Conservation (phyloP, 73 alveolate genomes). For the Blepharisma stoltei region DNA sequence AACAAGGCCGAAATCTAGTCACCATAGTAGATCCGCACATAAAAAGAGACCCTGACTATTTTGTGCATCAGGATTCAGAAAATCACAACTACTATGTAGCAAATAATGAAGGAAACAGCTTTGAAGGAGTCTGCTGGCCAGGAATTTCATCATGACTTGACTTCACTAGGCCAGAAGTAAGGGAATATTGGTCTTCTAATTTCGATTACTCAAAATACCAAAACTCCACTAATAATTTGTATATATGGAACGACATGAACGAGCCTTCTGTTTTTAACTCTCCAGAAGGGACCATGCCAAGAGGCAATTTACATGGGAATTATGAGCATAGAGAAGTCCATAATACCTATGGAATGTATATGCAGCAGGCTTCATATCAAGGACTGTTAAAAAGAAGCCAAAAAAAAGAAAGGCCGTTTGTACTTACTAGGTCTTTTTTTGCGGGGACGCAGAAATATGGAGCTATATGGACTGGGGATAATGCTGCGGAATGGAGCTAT, state of each 20-base stretch:
- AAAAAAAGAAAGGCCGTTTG: conserved; percentile 53
- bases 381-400: conserved; percentile 56
- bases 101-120: conserved; percentile 43
- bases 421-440: conserved; percentile 65
- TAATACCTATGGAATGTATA: conserved; percentile 66
- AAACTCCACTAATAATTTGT: conserved; percentile 42
- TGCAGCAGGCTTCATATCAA: conserved; percentile 56
- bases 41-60: conserved; percentile 62
- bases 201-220: conserved; percentile 30
- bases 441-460: conserved; percentile 71
- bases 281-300: conserved; percentile 75
- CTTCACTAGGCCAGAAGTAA: conserved; percentile 62
- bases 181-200: conserved; percentile 65
- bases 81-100: conserved; percentile 35
- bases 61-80: conserved; percentile 43
- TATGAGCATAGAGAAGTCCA: conserved; percentile 76
- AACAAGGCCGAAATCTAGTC: conserved; percentile 69
- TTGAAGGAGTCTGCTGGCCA: conserved; percentile 82
- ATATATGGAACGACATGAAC: conserved; percentile 86
- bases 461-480: conserved; percentile 86
- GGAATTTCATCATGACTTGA: conserved; percentile 68
- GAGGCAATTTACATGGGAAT: conserved; percentile 59
- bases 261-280: conserved; percentile 78
- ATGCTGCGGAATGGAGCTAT: conserved; percentile 61
- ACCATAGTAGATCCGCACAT: conserved; percentile 91